Evolutionary conservation across 768 basidiomycete species (phyloP).

Genomic region (Rhodocollybia butyracea): DNA sequence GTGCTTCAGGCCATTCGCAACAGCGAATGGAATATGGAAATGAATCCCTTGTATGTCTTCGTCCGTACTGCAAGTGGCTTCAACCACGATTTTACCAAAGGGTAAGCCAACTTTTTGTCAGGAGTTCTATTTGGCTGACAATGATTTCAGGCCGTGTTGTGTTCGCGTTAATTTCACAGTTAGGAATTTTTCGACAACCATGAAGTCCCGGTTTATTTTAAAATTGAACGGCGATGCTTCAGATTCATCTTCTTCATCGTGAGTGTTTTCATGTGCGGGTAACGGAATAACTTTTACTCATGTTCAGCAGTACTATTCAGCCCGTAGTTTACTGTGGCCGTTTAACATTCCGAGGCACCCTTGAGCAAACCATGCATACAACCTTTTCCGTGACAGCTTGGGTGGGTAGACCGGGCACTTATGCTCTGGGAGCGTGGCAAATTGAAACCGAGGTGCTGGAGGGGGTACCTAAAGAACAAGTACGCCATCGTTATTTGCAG

Average conservation of each 20-base stretch:
- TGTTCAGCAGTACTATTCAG: conserved; percentile 34
- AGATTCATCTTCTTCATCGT: background rate
- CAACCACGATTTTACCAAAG: conserved; percentile 63
- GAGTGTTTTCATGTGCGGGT: background rate
- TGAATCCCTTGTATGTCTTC: conserved; percentile 63
- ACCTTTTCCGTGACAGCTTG: conserved; percentile 52
- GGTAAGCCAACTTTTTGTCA: conserved; percentile 45
- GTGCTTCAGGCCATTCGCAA: conserved; percentile 63
- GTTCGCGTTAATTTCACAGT: conserved; percentile 54
- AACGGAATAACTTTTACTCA: background rate
- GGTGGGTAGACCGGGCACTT: conserved; percentile 60
- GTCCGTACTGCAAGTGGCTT: conserved; percentile 40
- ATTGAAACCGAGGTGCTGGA: conserved; percentile 65
- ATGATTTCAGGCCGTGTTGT: conserved; percentile 47
- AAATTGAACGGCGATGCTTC: background rate
- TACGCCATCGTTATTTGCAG: conserved; percentile 34
- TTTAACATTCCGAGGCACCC: conserved; percentile 59
- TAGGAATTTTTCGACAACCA: conserved; percentile 70
- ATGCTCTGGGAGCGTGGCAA: conserved; percentile 65
- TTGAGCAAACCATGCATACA: conserved; percentile 46
- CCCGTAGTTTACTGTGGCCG: conserved; percentile 61
- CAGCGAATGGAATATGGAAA: conserved; percentile 78
- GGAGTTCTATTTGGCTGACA: background rate
- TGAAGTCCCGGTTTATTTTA: conserved; percentile 50
- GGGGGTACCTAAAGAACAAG: conserved; percentile 4